phyloP scores from a whole-genome alignment of 495 filamentous ascomycete species.

The Penicillium manginii region DNA sequence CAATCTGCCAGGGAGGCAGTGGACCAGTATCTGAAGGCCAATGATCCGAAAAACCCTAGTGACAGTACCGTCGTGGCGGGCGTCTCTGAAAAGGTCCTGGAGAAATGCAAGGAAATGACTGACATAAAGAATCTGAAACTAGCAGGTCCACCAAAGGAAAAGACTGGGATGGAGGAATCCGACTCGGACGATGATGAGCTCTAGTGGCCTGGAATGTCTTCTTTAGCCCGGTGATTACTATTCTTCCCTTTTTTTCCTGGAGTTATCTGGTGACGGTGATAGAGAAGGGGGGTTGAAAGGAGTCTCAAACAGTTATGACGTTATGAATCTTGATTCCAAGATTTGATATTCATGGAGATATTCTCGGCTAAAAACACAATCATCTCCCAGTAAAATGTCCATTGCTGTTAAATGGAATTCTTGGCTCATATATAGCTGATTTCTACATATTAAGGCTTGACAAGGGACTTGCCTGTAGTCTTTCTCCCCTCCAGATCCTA shows the following conservation, averaged over 20 bases:
- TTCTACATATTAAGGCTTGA: constrained; percentile 34
- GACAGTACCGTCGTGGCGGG: neutral
- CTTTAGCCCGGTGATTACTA: too few species aligned
- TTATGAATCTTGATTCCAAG: too few species aligned
- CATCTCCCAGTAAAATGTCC: too few species aligned
- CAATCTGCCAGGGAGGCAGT: neutral
- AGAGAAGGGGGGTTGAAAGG: too few species aligned
- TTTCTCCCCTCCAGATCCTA: constrained; percentile 80
- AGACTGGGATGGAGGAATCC: neutral
- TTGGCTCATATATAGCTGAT: neutral
- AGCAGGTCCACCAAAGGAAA: neutral
- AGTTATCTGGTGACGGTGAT: too few species aligned
- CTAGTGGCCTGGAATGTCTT: neutral
- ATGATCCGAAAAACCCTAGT: neutral
- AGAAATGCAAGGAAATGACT: neutral
- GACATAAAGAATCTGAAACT: neutral
- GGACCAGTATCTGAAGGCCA: neutral
- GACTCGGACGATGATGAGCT: neutral
- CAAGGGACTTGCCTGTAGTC: constrained; percentile 75
- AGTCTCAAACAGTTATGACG: too few species aligned
- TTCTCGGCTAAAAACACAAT: too few species aligned
- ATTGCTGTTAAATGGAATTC: neutral
- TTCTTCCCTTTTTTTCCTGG: too few species aligned
- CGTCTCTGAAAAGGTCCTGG: neutral
- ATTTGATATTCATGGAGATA: too few species aligned